Evolutionary conservation across 495 filamentous ascomycete genomes (phyloP).

Genomic region (Penicillium coprophilum): DNA sequence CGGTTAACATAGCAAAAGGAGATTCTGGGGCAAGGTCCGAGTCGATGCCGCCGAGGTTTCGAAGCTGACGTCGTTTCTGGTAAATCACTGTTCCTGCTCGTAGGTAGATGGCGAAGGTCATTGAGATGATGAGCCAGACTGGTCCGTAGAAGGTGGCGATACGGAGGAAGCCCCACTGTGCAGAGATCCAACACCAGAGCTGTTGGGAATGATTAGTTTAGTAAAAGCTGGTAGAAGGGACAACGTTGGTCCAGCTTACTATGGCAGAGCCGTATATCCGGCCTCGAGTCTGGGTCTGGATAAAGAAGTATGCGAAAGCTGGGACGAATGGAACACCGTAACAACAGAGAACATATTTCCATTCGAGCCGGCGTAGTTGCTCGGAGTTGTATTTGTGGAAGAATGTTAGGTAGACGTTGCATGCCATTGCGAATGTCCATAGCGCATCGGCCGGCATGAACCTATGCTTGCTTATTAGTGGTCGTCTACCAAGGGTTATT

Average conservation of each 20-base stretch:
- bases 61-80: slow-evolving; percentile 47
- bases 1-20: slow-evolving; percentile 59
- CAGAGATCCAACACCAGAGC: slow-evolving; percentile 83
- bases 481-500: not conserved
- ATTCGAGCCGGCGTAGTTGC: slow-evolving; percentile 67
- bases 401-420: slow-evolving; percentile 86
- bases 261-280: slow-evolving; percentile 74
- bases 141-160: slow-evolving; percentile 81
- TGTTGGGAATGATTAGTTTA: slow-evolving; percentile 19
- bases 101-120: slow-evolving; percentile 73
- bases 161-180: slow-evolving; percentile 68
- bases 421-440: slow-evolving; percentile 83
- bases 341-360: slow-evolving; percentile 67
- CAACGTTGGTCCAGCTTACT: slow-evolving; percentile 30
- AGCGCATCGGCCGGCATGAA: slow-evolving; percentile 74
- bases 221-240: not conserved
- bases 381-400: slow-evolving; percentile 71
- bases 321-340: slow-evolving; percentile 77
- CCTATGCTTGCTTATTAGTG: slow-evolving; percentile 42
- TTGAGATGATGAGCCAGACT: slow-evolving; percentile 73
- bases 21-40: slow-evolving; percentile 35
- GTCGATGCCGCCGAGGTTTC: slow-evolving; percentile 41
- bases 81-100: slow-evolving; percentile 72
- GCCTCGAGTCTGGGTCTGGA: slow-evolving; percentile 48
- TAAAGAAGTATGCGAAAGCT: slow-evolving; percentile 65